phyloP scores from a whole-genome alignment of 2,329 filamentous ascomycete species.

The Aspergillus versicolor region DNA sequence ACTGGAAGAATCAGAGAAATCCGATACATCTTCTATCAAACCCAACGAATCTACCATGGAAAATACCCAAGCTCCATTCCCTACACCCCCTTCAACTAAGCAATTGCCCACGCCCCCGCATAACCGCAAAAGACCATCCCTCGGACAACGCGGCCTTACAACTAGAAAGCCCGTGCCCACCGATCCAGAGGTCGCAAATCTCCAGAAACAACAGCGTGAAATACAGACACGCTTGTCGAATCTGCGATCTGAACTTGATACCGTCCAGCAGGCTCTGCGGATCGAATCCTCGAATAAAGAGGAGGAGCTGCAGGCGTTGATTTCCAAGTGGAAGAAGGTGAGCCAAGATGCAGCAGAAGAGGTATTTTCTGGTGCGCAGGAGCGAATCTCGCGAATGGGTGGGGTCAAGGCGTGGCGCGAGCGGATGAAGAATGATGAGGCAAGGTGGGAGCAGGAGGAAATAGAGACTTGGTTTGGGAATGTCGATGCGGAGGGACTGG shows the following conservation, averaged over 20 bases:
- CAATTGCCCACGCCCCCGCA: slow-evolving; percentile 4
- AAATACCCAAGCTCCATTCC: background rate
- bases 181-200: slow-evolving; percentile 28
- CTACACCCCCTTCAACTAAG: background rate
- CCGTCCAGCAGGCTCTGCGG: slow-evolving; percentile 52
- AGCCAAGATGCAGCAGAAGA: slow-evolving; percentile 66
- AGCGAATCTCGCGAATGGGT: slow-evolving; percentile 63
- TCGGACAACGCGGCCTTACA: slow-evolving; percentile 6
- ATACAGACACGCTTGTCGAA: slow-evolving; percentile 33
- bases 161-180: slow-evolving; percentile 13
- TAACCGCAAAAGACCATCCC: slow-evolving; percentile 10
- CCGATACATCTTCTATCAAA: background rate
- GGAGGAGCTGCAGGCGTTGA: slow-evolving; percentile 56
- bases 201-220: slow-evolving; percentile 37
- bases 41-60: background rate
- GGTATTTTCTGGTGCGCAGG: slow-evolving; percentile 60
- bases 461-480: slow-evolving; percentile 38
- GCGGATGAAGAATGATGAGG: slow-evolving; percentile 46
- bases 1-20: slow-evolving; percentile 5
- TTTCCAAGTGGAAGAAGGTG: slow-evolving; percentile 61
- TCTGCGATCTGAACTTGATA: slow-evolving; percentile 48
- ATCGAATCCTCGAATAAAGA: slow-evolving; percentile 50
- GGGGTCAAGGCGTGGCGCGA: slow-evolving; percentile 59
- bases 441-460: slow-evolving; percentile 38
- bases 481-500: slow-evolving; percentile 31